Evolutionary conservation across 2,329 filamentous ascomycete genomes (phyloP), one percentile per base, ranked within the genome.

Genomic region (Coniochaeta hoffmannii): DNA sequence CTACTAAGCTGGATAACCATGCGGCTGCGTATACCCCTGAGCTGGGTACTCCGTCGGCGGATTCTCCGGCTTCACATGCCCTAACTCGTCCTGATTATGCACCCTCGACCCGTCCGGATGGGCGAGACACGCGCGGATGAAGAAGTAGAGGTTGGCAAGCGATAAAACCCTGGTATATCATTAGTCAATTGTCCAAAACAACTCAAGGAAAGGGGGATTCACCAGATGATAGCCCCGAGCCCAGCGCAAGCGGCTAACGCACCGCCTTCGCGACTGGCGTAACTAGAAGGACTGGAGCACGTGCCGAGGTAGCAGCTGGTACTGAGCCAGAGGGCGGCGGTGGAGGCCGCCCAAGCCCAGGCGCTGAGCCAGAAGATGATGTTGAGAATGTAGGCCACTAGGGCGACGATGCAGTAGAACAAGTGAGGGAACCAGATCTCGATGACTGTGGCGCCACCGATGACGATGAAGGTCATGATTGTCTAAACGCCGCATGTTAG

Each of bases 351-450:
- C 73, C 73, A 77, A 22, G 69, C 66, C 72, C 72, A 76, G 7
- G 63, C 70, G 0, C 66, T 61, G 9, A 78, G 66, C 74, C 76
- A 78, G 59, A 79, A 74, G 61, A 78, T 68, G 56, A 68, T 57
- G 54, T 58, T 62, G 46, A 77, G 60, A 50, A 66, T 56, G 36
- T 75, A 72, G 35, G 62, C 64, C 32, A 70, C 57, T 41, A 75
- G 55, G 53, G 72, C 66, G 54, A 58, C 64, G 56, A 75, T 59
- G 55, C 73, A 71, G 62, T 65, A 69, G 61, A 75, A 77, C 58
- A 69, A 58, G 8, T 65, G 65, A 0, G 69, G 68, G 4, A 66
- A 65, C 50, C 62, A 69, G 53, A 67, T 62, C 63, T 76, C 71
- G 46, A 73, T 50, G 14, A 62, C 67, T n/a, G 69, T 60, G 54